A percentile compares a stretch with the other conserved stretches of the same genome.
Evolutionary conservation across 805 yeast genomes (phyloP).

Genomic region (Candida cerambycidarum): DNA sequence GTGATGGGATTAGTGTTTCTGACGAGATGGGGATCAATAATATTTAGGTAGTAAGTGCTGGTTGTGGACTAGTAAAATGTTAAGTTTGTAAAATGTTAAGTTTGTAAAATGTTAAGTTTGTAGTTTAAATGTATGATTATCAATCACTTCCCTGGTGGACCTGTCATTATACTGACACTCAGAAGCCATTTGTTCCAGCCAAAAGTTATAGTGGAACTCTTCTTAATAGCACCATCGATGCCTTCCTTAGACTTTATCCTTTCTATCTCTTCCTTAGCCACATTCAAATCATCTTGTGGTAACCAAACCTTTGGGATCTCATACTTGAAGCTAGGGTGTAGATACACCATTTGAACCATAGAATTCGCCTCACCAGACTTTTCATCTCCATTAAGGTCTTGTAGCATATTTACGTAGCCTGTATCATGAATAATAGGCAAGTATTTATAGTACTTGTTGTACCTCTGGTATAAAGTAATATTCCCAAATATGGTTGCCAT

Average conservation of each 20-base stretch:
- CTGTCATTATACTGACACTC: constrained; percentile 22
- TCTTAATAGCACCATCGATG: constrained; percentile 22
- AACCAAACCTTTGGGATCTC: constrained; percentile 40
- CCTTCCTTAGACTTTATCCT: constrained; percentile 7
- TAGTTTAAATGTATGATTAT: too few species aligned
- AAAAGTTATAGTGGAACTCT: constrained; percentile 25
- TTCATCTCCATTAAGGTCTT: constrained; percentile 6
- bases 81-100: background rate
- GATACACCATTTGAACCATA: constrained; percentile 25
- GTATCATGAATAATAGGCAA: constrained; percentile 20
- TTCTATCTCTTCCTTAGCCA: constrained; percentile 8
- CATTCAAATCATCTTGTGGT: constrained; percentile 34
- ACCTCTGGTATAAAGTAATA: constrained; percentile 46
- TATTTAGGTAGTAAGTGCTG: too few species aligned
- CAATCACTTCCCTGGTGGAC: too few species aligned
- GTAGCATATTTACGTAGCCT: constrained; percentile 1
- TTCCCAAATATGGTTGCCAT: constrained; percentile 60
- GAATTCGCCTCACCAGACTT: constrained; percentile 19
- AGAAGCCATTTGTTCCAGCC: constrained; percentile 12
- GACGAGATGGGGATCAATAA: background rate
- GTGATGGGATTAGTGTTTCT: constrained; percentile 12
- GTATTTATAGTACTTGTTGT: constrained; percentile 26
- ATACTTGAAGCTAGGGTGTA: constrained; percentile 40
- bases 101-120: background rate
- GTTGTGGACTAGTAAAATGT: too few species aligned